A percentile compares a stretch with the other conserved stretches of the same genome.
Evolutionary conservation across 257 asterid species (phyloP).

Genomic region (Mitragyna speciosa): DNA sequence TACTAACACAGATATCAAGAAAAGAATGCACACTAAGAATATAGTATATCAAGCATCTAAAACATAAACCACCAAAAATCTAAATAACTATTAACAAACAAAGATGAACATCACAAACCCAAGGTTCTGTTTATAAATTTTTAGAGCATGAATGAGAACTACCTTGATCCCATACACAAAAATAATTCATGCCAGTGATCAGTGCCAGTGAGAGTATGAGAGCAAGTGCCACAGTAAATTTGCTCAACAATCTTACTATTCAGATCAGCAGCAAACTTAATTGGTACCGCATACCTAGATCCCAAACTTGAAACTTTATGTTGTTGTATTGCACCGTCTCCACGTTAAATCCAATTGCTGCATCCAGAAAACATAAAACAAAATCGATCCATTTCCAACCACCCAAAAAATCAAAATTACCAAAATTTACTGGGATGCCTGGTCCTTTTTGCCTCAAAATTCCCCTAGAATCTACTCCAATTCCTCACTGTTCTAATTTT

Average conservation of each 20-base stretch:
- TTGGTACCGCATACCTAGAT: constrained; percentile 57
- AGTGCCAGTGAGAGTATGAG: not conserved
- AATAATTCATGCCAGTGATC: not conserved
- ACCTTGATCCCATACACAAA: no score
- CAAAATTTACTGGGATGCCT: not conserved
- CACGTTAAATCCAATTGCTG: constrained; percentile 96
- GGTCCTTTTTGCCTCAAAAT: not conserved
- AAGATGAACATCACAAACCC: not conserved
- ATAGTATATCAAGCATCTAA: not conserved
- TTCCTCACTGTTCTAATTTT: not conserved
- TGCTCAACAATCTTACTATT: not conserved
- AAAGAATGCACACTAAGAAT: not conserved
- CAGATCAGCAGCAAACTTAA: not conserved
- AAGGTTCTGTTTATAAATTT: not conserved
- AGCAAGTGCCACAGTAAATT: not conserved
- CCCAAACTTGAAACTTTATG: constrained; percentile 92
- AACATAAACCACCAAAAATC: not conserved
- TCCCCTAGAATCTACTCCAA: constrained; percentile 4
- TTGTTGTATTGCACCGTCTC: constrained; percentile 90
- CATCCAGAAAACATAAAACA: constrained; percentile 20
- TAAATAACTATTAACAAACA: not conserved
- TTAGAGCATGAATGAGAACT: not conserved
- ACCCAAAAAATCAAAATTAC: not conserved
- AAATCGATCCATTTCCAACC: constrained; percentile 16
- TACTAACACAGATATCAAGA: not conserved